Conservation (phyloP, 2,329 filamentous ascomycete species). For the Rhynchosporium graminicola region DNA sequence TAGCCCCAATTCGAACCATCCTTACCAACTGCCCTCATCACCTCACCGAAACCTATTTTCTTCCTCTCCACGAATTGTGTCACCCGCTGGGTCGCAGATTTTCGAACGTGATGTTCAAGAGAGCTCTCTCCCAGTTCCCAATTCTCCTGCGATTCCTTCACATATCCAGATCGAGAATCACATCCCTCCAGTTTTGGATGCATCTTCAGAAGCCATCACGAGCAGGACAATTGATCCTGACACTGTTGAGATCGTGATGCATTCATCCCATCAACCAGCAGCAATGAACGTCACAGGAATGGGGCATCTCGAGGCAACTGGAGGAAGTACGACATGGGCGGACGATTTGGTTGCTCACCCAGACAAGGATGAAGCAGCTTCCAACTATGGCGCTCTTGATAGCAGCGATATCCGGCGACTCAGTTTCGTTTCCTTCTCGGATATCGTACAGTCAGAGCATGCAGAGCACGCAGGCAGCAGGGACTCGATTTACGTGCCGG, state of each 20-base stretch:
- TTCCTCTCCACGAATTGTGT: slow-evolving; percentile 72
- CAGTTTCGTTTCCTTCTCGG: slow-evolving; percentile 95
- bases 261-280: slow-evolving; percentile 79
- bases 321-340: slow-evolving; percentile 35
- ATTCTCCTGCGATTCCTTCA: slow-evolving; percentile 82
- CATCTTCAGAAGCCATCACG: slow-evolving; percentile 89
- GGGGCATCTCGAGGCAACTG: slow-evolving; percentile 42
- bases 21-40: slow-evolving; percentile 53
- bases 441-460: slow-evolving; percentile 87
- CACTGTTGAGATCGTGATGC: slow-evolving; percentile 89
- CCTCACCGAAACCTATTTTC: slow-evolving; percentile 65
- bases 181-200: slow-evolving; percentile 88
- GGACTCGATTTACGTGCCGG: slow-evolving; percentile 70
- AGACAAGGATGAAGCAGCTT: slow-evolving; percentile 62
- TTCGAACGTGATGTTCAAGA: slow-evolving; percentile 97
- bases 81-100: slow-evolving; percentile 77
- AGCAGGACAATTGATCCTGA: slow-evolving; percentile 83
- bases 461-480: slow-evolving; percentile 61
- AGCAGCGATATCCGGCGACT: slow-evolving; percentile 76
- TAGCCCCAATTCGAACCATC: slow-evolving; percentile 46
- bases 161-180: slow-evolving; percentile 94
- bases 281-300: slow-evolving; percentile 63
- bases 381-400: slow-evolving; percentile 78
- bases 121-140: slow-evolving; percentile 63
- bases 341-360: slow-evolving; percentile 53